Percentiles rank a stretch among this genome's conserved stretches.
Conservation (phyloP, 2,329 filamentous ascomycete species). For the Fusarium sp. region DNA sequence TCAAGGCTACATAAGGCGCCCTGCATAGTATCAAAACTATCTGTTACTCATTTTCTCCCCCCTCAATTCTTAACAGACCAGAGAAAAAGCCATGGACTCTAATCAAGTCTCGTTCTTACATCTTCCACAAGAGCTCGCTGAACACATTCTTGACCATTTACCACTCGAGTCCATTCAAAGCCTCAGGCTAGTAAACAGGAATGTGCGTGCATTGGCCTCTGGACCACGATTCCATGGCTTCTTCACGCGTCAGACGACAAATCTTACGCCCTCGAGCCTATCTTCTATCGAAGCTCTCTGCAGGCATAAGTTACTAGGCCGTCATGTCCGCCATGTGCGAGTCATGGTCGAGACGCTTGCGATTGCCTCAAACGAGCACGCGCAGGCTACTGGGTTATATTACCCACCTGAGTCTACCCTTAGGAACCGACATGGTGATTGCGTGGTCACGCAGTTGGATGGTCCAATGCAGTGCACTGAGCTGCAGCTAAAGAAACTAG, state of each 20-base stretch:
- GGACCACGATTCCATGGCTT: not conserved
- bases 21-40: not conserved
- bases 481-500: not conserved
- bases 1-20: not conserved
- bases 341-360: not conserved
- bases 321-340: not conserved
- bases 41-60: not conserved
- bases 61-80: not conserved
- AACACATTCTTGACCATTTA: not conserved
- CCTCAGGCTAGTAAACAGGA: not conserved
- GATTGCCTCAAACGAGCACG: not conserved
- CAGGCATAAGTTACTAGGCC: not conserved
- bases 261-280: not conserved
- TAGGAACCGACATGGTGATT: not conserved
- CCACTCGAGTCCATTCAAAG: not conserved
- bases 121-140: not conserved
- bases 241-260: not conserved
- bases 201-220: not conserved
- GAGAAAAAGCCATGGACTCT: not conserved
- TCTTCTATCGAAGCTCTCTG: not conserved
- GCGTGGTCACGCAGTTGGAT: not conserved
- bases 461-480: not conserved
- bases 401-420: not conserved
- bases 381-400: not conserved
- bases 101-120: not conserved